Evolutionary conservation across 2,329 filamentous ascomycete genomes (phyloP).

Genomic region (Pezicula radicicola): DNA sequence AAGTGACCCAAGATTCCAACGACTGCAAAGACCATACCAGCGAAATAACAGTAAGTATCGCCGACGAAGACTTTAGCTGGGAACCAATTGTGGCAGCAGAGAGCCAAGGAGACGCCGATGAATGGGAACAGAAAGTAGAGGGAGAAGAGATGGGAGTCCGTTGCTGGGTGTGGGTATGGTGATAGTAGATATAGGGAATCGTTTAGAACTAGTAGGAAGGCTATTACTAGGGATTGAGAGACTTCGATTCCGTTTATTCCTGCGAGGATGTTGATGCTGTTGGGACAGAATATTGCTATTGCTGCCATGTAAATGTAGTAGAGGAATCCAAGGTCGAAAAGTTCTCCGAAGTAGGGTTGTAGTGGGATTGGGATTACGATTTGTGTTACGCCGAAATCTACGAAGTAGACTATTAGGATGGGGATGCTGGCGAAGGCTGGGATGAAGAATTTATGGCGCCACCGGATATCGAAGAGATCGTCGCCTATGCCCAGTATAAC

Average conservation of each 20-base stretch:
- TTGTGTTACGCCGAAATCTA: conserved; percentile 95
- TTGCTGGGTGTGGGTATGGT: conserved; percentile 86
- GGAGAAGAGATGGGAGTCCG: conserved; percentile 93
- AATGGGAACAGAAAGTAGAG: conserved; percentile 94
- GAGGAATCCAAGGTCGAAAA: conserved; percentile 76
- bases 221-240: conserved; percentile 88
- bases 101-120: conserved; percentile 83
- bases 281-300: conserved; percentile 95
- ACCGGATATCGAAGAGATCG: conserved; percentile 96
- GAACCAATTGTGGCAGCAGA: conserved; percentile 93
- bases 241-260: conserved; percentile 99
- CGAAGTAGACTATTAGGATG: conserved; percentile 94
- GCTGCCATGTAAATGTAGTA: conserved; percentile 98
- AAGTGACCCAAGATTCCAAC: conserved; percentile 97
- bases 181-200: conserved; percentile 84
- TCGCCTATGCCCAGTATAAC: conserved; percentile 91
- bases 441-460: conserved; percentile 98
- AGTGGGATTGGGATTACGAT: conserved; percentile 88
- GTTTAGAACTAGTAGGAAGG: conserved; percentile 78
- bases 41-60: conserved; percentile 99
- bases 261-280: conserved; percentile 99
- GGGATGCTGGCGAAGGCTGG: conserved; percentile 91
- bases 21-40: conserved; percentile 97
- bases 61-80: conserved; percentile 94
- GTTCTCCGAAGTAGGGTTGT: conserved; percentile 72